Base-by-base conservation (phyloP, 345 rosid genomes). In the Camelina hispida region DNA sequence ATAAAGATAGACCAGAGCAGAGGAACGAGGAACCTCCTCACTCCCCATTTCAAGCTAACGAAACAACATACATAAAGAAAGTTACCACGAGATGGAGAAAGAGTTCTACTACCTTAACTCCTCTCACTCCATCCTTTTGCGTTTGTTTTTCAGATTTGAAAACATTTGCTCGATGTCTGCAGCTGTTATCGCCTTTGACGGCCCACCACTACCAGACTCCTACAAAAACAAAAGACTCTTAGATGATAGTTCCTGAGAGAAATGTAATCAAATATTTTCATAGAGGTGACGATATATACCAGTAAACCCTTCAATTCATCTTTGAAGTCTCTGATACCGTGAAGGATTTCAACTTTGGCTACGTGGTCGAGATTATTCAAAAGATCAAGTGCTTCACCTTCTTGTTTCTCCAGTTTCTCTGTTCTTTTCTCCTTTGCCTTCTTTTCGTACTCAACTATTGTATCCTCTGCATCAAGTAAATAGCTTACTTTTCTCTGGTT, bases 141-240 rank as follows among this genome's bases (percentile, higher is more conserved):
- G 93, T 82, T 93, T 92, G 86, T 91, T 92, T 38, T 89, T 88
- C 71, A 96, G 97, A 81, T 93, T 93, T 68, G 94, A 87, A 37
- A 96, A 96, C 69, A 96, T 89, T 79, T 91, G 91, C 54, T 83
- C 87, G 30, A 96, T 85, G 82, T 91, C 98, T 48, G 74, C 91
- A 69, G 94, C 32, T 1, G 98, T 91, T 86, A 93, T 79, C 34
- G 94, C 82, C 74, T 89, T 89, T n/a, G 98, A 93, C 13, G 94
- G 82, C 73, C 90, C 99, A 61, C 80, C 81, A 2, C 90, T 98
- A 61, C 80, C 81, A 2, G 96, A 83, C 59, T 83, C 97, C 98
- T 89, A 84, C 82, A 57, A 54, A 28, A 61, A 38, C 47, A 42
- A 59, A 47, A 12, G 9, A 42, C 17, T 40, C 44, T 54, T 18